Conservation (phyloP, 257 asterid species). For the Cynanchum wilfordii region DNA sequence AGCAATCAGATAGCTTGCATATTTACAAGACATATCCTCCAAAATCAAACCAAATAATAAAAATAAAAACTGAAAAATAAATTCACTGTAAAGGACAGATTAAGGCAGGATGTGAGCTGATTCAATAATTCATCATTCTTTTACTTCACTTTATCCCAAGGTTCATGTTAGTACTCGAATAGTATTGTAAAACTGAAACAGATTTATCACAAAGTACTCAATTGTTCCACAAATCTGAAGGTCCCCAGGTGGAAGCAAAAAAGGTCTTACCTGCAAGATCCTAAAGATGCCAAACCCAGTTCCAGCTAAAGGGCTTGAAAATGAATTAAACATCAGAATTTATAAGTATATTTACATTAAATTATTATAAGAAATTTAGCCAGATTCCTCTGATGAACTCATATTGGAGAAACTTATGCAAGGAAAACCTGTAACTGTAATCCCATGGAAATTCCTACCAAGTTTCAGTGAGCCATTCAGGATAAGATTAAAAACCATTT, state of each 20-base stretch:
- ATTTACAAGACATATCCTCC: not conserved
- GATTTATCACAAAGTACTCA: not conserved
- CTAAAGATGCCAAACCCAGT: not conserved
- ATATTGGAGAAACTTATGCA: not conserved
- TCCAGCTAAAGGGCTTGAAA: not conserved
- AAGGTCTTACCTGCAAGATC: not conserved
- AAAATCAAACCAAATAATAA: not conserved
- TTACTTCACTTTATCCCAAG: not conserved
- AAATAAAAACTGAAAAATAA: not conserved
- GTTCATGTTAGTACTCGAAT: not conserved
- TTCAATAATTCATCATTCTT: not conserved
- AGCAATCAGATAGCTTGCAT: slow-evolving; percentile 15
- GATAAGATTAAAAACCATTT: not conserved
- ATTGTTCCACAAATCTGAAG: not conserved
- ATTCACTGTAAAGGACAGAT: not conserved
- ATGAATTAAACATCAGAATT: not conserved
- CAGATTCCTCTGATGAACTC: not conserved
- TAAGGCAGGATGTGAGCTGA: not conserved
- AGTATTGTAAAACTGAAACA: not conserved
- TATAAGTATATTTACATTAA: not conserved
- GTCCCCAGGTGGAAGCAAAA: not conserved
- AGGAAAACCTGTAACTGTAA: not conserved
- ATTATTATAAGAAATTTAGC: not conserved
- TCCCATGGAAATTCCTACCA: not conserved
- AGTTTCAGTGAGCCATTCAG: not conserved